Conservation (phyloP, 75 land plant species). For the Pinus tabuliformis region DNA sequence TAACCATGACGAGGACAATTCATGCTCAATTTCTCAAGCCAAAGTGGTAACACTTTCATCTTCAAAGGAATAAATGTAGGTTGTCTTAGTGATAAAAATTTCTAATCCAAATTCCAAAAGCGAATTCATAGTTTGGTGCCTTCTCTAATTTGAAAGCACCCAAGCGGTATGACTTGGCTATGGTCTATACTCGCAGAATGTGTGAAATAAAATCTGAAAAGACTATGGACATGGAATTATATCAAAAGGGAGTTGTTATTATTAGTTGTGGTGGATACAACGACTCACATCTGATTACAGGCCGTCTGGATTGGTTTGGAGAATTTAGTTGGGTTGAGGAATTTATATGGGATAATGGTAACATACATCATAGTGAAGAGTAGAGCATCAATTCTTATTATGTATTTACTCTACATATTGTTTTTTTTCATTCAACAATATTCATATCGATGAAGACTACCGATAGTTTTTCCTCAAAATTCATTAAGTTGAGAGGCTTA, state of each 20-base stretch:
- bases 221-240: conserved; percentile 79
- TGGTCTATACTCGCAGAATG: conserved; percentile 89
- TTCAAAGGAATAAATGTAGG: no score
- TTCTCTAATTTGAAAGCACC: conserved; percentile 52
- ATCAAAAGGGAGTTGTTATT: conserved; percentile 91
- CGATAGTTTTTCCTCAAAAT: no score
- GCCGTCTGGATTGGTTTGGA: conserved; percentile 92
- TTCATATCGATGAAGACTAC: no score
- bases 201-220: conserved; percentile 91
- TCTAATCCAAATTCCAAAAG: not conserved
- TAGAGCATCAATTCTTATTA: no score
- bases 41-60: no score
- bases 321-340: conserved; percentile 85
- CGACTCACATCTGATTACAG: conserved; percentile 89
- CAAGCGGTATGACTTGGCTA: conserved; percentile 74
- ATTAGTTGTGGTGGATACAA: conserved; percentile 78
- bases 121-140: conserved; percentile 15
- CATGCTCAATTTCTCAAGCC: no score
- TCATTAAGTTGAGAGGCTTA: no score
- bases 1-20: no score
- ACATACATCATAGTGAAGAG: no score
- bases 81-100: not conserved
- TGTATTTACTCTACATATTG: no score
- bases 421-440: no score
- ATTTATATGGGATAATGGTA: conserved; percentile 64